Percentiles rank a stretch among this genome's conserved stretches.
Conservation (phyloP, 2,329 filamentous ascomycete genomes). For the Aphanoascus verrucosus region DNA sequence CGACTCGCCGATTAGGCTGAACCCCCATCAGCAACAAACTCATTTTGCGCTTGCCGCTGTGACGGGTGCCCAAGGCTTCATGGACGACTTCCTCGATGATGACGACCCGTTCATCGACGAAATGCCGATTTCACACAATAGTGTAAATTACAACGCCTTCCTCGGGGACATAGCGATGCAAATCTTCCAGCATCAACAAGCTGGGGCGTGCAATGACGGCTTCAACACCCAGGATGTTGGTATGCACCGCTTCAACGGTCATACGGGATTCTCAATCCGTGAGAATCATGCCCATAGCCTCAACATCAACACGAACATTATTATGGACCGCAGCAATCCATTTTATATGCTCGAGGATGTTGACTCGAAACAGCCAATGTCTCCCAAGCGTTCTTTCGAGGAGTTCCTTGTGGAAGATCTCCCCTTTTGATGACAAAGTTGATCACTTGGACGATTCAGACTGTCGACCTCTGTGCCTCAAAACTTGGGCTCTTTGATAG, state of each 20-base stretch:
- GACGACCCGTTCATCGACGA: neutral
- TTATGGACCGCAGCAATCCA: constrained; percentile 16
- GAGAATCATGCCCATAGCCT: constrained; percentile 12
- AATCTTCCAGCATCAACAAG: neutral
- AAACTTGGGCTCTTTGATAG: neutral
- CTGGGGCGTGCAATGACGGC: neutral
- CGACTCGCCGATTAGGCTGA: neutral
- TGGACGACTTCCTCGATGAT: neutral
- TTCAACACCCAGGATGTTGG: neutral
- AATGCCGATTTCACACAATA: neutral
- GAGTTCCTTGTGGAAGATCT: constrained; percentile 11
- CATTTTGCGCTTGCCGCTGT: neutral
- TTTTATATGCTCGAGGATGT: constrained; percentile 1
- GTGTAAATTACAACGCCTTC: neutral
- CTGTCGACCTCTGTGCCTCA: neutral
- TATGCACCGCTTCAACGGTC: constrained; percentile 10
- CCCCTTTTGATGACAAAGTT: neutral
- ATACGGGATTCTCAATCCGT: constrained; percentile 10
- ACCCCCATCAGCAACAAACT: neutral
- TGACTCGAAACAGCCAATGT: neutral
- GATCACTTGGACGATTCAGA: neutral
- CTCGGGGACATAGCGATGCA: neutral
- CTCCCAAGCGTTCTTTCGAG: constrained; percentile 14
- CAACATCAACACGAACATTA: constrained; percentile 12
- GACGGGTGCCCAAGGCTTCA: neutral